Evolutionary conservation across 148 eudicot genomes (phyloP).

Genomic region (Spergularia bocconei): DNA sequence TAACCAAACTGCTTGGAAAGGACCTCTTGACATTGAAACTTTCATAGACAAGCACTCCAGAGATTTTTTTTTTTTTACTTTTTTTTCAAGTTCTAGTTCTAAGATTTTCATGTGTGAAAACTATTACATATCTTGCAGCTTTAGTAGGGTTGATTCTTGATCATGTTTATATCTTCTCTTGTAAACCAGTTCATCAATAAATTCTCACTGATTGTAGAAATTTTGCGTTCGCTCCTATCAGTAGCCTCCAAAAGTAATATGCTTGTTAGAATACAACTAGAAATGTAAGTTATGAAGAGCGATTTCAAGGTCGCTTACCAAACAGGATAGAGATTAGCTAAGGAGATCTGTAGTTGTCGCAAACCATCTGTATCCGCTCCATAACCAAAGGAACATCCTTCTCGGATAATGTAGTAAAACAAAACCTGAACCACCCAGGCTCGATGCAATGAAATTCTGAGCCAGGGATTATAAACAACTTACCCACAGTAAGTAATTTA

Average conservation of each 20-base stretch:
- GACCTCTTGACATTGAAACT: slow-evolving; percentile 17
- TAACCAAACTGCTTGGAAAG: slow-evolving; percentile 17
- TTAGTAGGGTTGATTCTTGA: slow-evolving; percentile 12
- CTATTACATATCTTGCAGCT: background rate
- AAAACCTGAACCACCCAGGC: slow-evolving; percentile 92
- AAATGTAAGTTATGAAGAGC: too few species aligned
- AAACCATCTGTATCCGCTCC: slow-evolving; percentile 51
- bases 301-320: too few species aligned
- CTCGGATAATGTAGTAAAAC: slow-evolving; percentile 65
- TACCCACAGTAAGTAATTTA: slow-evolving; percentile 60
- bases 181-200: slow-evolving; percentile 12
- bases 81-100: background rate
- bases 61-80: background rate
- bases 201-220: background rate
- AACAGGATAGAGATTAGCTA: too few species aligned
- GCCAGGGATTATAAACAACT: slow-evolving; percentile 71
- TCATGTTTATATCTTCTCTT: background rate
- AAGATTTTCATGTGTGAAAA: background rate
- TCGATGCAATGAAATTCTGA: slow-evolving; percentile 81
- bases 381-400: slow-evolving; percentile 66
- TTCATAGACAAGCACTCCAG: slow-evolving; percentile 10
- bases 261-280: too few species aligned
- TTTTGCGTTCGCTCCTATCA: too few species aligned
- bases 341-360: background rate
- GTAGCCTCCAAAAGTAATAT: too few species aligned